Conservation (phyloP, 192 early-diverging fungal species). For the Pilaira anomala region DNA sequence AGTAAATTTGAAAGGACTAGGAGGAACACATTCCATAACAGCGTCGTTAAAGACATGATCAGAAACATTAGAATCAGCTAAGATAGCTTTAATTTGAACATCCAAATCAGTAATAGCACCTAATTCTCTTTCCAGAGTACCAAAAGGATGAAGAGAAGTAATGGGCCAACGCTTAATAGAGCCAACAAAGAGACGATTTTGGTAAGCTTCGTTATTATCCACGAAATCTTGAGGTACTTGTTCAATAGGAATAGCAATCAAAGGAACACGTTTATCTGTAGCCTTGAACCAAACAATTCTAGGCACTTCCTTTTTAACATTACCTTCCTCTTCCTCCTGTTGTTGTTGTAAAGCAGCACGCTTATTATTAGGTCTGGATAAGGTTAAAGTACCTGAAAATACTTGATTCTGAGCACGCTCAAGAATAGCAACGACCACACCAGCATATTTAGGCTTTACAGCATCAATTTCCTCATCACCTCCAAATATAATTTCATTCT, state of each 20-base stretch:
- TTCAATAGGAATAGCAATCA: slow-evolving; percentile 73
- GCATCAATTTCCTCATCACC: slow-evolving; percentile 52
- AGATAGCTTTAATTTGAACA: slow-evolving; percentile 75
- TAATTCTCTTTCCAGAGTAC: slow-evolving; percentile 64
- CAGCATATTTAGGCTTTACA: slow-evolving; percentile 53
- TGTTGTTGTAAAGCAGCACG: slow-evolving; percentile 20
- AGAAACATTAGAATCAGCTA: slow-evolving; percentile 76
- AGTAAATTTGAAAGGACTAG: slow-evolving; percentile 71
- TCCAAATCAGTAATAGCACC: slow-evolving; percentile 76
- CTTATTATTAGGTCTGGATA: slow-evolving; percentile 40
- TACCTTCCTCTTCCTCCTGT: slow-evolving; percentile 34
- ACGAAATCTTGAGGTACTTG: slow-evolving; percentile 68
- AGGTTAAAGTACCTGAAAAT: slow-evolving; percentile 46
- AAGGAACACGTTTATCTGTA: slow-evolving; percentile 76
- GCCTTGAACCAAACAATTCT: slow-evolving; percentile 81
- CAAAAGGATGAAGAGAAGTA: slow-evolving; percentile 69
- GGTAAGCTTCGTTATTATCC: slow-evolving; percentile 54
- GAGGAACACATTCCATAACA: slow-evolving; percentile 76
- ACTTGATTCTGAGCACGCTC: slow-evolving; percentile 54
- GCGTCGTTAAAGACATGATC: slow-evolving; percentile 67
- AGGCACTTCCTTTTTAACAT: slow-evolving; percentile 44
- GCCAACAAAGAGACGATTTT: slow-evolving; percentile 56
- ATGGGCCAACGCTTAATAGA: slow-evolving; percentile 71
- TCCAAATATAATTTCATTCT: slow-evolving; percentile 46
- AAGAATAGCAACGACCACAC: slow-evolving; percentile 54